Percentiles rank a stretch among this genome's conserved stretches.
These are phyloP conservation scores for Tardiomyces digboiensis DNA, from an alignment of 1,139 yeast genomes.

Conservation along the genomic window DNA sequence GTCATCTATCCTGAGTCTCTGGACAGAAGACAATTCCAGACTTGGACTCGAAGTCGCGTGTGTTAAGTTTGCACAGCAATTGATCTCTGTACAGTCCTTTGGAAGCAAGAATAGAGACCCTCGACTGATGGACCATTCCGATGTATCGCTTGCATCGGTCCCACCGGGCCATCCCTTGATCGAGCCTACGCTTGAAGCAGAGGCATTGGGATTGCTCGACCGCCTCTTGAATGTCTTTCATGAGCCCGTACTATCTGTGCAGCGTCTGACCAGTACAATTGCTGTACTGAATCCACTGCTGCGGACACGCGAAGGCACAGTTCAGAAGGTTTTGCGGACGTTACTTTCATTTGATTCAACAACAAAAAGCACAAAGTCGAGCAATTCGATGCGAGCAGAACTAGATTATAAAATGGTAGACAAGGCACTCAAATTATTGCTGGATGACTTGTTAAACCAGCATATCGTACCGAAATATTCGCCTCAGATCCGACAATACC, in stretches of 20 bases:
- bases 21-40: constrained; percentile 20
- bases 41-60: constrained; percentile 50
- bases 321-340: constrained; percentile 23
- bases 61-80: constrained; percentile 60
- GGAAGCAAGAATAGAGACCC: constrained; percentile 27
- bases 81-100: constrained; percentile 62
- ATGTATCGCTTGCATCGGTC: constrained; percentile 51
- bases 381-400: constrained; percentile 15
- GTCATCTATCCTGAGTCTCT: constrained; percentile 20
- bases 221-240: constrained; percentile 46
- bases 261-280: constrained; percentile 25
- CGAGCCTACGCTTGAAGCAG: constrained; percentile 51
- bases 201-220: constrained; percentile 63
- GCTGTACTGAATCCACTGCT: constrained; percentile 28
- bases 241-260: constrained; percentile 26
- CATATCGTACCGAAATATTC: constrained; percentile 17
- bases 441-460: constrained; percentile 23
- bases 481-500: constrained; percentile 22
- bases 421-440: constrained; percentile 26
- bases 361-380: constrained; percentile 12
- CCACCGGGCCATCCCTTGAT: constrained; percentile 62
- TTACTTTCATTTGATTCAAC: constrained; percentile 26
- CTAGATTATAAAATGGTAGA: constrained; percentile 27
- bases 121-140: constrained; percentile 23
- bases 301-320: constrained; percentile 24